These are phyloP conservation scores for Niveomyces coronatus DNA, from an alignment of 2,329 filamentous ascomycete genomes.

Conservation along the genomic window DNA sequence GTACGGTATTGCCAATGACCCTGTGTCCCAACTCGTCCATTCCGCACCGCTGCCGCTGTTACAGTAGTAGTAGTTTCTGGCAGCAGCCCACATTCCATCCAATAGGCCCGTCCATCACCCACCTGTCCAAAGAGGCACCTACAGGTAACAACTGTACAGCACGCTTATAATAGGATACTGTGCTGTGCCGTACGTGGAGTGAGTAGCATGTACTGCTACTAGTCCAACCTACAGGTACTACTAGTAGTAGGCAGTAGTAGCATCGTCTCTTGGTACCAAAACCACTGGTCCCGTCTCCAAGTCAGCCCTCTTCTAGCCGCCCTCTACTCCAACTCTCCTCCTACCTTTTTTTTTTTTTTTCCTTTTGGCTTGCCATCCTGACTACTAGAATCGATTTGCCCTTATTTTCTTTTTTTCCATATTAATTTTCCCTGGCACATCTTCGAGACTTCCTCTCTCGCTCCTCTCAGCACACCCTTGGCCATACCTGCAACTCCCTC, in stretches of 20 bases:
- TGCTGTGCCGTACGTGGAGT: too few species aligned
- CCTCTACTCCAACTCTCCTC: not conserved
- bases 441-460: not conserved
- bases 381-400: too few species aligned
- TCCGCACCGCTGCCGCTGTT: constrained; percentile 8
- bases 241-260: not conserved
- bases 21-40: constrained; percentile 5
- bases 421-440: not conserved
- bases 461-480: not conserved
- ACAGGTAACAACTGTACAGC: too few species aligned
- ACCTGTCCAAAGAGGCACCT: too few species aligned
- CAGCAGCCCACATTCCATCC: not conserved
- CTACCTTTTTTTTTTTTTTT: constrained; percentile 9
- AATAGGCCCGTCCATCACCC: too few species aligned
- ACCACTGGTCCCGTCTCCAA: not conserved
- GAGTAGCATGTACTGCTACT: too few species aligned
- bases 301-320: not conserved
- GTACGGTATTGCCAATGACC: not conserved
- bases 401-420: constrained; percentile 12
- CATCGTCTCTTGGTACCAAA: not conserved
- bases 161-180: too few species aligned
- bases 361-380: constrained; percentile 12
- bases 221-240: too few species aligned
- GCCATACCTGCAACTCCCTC: not conserved
- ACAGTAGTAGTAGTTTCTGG: too few species aligned